Evolutionary conservation across 768 basidiomycete genomes (phyloP).

Genomic region (Agrocybe praecox): DNA sequence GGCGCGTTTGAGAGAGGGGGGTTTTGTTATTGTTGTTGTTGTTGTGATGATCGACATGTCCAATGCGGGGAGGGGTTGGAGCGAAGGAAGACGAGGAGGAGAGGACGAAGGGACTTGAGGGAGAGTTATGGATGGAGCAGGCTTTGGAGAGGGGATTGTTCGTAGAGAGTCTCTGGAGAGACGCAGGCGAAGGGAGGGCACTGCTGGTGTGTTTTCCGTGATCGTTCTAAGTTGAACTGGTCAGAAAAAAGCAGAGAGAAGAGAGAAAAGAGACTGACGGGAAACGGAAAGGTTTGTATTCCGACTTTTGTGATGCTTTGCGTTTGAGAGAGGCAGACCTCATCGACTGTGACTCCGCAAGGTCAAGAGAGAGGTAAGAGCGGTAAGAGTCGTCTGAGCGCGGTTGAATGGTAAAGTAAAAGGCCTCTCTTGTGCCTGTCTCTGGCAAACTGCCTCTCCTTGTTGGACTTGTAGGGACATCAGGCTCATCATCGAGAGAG

Average conservation of each 20-base stretch:
- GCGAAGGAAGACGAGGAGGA: conserved; percentile 30
- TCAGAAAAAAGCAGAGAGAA: conserved; percentile 1
- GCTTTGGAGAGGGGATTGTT: conserved; percentile 61
- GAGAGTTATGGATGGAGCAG: conserved; percentile 54
- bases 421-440: conserved; percentile 34
- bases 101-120: conserved; percentile 34
- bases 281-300: conserved; percentile 18
- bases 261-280: conserved; percentile 21
- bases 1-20: conserved; percentile 9
- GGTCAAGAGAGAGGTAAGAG: conserved; percentile 72
- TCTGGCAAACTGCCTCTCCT: conserved; percentile 40
- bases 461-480: conserved; percentile 21
- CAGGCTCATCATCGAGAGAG: conserved; percentile 25
- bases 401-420: conserved; percentile 51
- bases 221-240: conserved; percentile 24
- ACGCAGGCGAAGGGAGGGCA: conserved; percentile 27
- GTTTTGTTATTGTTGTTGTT: too few relatives aligned
- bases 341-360: conserved; percentile 53
- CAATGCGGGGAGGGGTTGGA: conserved; percentile 27
- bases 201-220: conserved; percentile 13
- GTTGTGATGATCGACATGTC: conserved; percentile 19
- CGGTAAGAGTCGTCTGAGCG: conserved; percentile 43
- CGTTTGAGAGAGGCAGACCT: conserved; percentile 40
- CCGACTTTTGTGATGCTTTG: conserved; percentile 24
- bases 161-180: conserved; percentile 43